Conservation (phyloP, 1,284 basidiomycete genomes). For the Phenoliferia sp. region DNA sequence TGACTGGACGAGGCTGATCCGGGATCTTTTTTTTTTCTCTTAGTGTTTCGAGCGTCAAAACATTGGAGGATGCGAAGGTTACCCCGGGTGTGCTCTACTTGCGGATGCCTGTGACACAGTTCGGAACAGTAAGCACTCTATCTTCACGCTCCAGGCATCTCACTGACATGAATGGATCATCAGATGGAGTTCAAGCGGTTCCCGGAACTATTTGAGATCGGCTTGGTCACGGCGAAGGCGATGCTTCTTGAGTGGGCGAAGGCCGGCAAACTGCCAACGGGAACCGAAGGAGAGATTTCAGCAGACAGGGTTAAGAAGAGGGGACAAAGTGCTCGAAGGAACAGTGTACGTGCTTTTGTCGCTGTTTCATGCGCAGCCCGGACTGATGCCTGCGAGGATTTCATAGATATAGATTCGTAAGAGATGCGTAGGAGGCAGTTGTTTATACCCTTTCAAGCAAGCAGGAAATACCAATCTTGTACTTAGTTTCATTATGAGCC, state of each 20-base stretch:
- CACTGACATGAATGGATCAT: conserved; percentile 1
- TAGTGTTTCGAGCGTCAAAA: conserved; percentile 92
- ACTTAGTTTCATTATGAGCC: no score
- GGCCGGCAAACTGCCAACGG: conserved; percentile 71
- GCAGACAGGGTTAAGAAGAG: conserved; percentile 54
- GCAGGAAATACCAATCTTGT: no score
- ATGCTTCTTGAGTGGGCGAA: conserved; percentile 73
- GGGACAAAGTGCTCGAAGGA: conserved; percentile 67
- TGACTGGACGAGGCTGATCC: conserved; percentile 7
- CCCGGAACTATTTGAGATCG: conserved; percentile 64
- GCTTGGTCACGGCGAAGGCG: conserved; percentile 68
- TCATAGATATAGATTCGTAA: no score
- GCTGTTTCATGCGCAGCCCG: no score
- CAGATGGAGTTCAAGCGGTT: conserved; percentile 63
- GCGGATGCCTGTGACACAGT: conserved; percentile 63
- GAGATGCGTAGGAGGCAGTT: no score
- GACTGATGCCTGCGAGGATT: no score
- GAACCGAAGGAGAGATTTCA: conserved; percentile 52
- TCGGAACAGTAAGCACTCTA: conserved; percentile 24
- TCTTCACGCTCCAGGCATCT: neutral
- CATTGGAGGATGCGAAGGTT: conserved; percentile 87
- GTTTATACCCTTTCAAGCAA: no score
- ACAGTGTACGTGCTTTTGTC: conserved; percentile 50
- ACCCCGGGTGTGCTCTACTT: conserved; percentile 85
- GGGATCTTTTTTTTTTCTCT: neutral